Conservation (phyloP, 768 basidiomycete species). For the Punctularia strigosozonata region DNA sequence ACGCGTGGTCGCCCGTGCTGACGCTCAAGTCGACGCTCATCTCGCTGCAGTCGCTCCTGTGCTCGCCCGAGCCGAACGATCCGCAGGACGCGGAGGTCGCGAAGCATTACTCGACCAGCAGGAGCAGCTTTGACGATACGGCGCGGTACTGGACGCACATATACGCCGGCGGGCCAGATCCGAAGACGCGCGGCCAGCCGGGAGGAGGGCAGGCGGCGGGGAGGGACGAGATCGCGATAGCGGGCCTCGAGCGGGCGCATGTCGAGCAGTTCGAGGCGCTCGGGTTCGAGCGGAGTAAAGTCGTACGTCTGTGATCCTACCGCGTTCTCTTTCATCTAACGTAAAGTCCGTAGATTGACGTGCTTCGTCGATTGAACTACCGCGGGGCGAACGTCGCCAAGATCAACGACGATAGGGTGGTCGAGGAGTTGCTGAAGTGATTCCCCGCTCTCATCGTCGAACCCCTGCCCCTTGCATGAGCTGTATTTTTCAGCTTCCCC, state of each 20-base stretch:
- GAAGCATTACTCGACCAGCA: constrained; percentile 89
- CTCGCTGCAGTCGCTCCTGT: constrained; percentile 85
- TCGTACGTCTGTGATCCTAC: constrained; percentile 43
- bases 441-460: constrained; percentile 1
- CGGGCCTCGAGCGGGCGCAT: constrained; percentile 73
- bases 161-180: constrained; percentile 69
- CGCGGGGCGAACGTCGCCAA: constrained; percentile 70
- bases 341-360: constrained; percentile 53
- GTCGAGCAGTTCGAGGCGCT: constrained; percentile 76
- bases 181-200: constrained; percentile 26
- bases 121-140: constrained; percentile 80
- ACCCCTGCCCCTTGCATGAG: too few relatives aligned
- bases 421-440: constrained; percentile 75
- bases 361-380: constrained; percentile 81
- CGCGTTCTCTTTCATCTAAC: constrained; percentile 1
- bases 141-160: constrained; percentile 90
- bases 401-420: constrained; percentile 72
- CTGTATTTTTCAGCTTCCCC: not conserved
- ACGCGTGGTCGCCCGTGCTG: constrained; percentile 92
- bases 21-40: constrained; percentile 95
- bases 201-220: constrained; percentile 12
- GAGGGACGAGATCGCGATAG: constrained; percentile 45
- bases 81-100: constrained; percentile 98
- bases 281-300: constrained; percentile 75
- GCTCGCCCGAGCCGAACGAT: constrained; percentile 90